Conservation (phyloP, 1,284 basidiomycete species). For the Cryptococcus sp. region DNA sequence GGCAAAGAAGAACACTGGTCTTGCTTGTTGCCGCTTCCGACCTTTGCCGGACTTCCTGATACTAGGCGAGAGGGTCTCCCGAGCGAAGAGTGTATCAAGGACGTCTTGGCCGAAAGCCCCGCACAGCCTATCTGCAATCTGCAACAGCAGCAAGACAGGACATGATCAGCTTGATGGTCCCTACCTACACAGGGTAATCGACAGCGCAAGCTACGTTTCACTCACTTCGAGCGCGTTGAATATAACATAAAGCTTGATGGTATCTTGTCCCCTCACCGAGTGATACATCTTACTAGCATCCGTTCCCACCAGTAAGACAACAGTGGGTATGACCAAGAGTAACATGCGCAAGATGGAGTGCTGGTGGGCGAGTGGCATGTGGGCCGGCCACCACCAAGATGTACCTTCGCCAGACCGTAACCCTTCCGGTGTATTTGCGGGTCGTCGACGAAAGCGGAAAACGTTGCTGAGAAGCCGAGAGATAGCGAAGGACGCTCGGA, state of each 20-base stretch:
- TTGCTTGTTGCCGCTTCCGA: conserved; percentile 54
- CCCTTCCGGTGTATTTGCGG: conserved; percentile 5
- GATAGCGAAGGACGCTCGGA: conserved; percentile 74
- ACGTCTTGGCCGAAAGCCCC: conserved; percentile 98
- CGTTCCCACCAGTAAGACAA: conserved; percentile 77
- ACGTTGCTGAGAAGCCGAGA: conserved; percentile 62
- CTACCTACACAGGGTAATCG: not conserved
- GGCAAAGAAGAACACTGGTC: conserved; percentile 81
- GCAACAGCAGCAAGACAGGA: not conserved
- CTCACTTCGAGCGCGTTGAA: conserved; percentile 93
- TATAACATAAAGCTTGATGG: conserved; percentile 98
- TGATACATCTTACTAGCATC: conserved; percentile 99
- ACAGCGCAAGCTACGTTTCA: not conserved
- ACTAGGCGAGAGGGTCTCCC: conserved; percentile 72
- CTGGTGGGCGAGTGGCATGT: conserved; percentile 41
- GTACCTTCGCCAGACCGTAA: not conserved
- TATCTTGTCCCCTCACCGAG: conserved; percentile 96
- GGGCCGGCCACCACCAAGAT: conserved; percentile 18
- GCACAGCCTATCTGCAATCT: conserved; percentile 95
- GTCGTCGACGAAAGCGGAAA: conserved; percentile 5
- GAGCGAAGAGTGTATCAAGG: conserved; percentile 92
- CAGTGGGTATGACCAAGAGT: conserved; percentile 73
- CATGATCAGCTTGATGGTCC: not conserved
- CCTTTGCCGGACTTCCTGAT: conserved; percentile 33
- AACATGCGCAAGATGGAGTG: conserved; percentile 69